Evolutionary conservation across 176 grass and related monocot genomes (phyloP).

Genomic region (Oryza nivara): DNA sequence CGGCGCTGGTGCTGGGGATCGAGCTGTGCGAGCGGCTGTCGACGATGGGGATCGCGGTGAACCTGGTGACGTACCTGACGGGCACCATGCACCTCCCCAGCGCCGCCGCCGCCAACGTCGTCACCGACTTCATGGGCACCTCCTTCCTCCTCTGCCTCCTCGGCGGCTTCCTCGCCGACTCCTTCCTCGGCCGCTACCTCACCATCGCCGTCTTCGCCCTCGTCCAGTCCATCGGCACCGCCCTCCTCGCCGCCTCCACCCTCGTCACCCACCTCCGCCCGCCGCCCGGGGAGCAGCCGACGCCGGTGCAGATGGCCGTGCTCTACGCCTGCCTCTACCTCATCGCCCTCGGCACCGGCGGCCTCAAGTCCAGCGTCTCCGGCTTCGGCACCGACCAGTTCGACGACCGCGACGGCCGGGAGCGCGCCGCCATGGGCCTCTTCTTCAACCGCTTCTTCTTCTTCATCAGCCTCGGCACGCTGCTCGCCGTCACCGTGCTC

Average conservation of each 20-base stretch:
- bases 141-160: constrained; percentile 90
- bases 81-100: constrained; percentile 87
- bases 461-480: constrained; percentile 73
- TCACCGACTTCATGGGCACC: constrained; percentile 93
- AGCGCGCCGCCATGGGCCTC: constrained; percentile 66
- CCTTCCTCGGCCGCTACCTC: constrained; percentile 89
- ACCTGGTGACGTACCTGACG: constrained; percentile 79
- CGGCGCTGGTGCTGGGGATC: constrained; percentile 72
- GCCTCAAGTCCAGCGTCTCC: constrained; percentile 84
- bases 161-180: constrained; percentile 88
- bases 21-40: constrained; percentile 88
- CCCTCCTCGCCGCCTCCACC: constrained; percentile 60
- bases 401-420: constrained; percentile 67
- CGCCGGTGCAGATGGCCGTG: constrained; percentile 57
- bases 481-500: constrained; percentile 73
- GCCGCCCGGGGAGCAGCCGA: constrained; percentile 21
- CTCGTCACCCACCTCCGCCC: constrained; percentile 65
- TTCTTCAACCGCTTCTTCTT: constrained; percentile 93
- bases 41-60: constrained; percentile 94
- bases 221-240: constrained; percentile 73
- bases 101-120: constrained; percentile 75
- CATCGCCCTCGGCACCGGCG: constrained; percentile 77
- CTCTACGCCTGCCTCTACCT: constrained; percentile 79
- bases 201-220: constrained; percentile 81
- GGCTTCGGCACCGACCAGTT: constrained; percentile 92